Evolutionary conservation across 2,329 filamentous ascomycete species (phyloP).

Genomic region (Cryphonectria radicalis): DNA sequence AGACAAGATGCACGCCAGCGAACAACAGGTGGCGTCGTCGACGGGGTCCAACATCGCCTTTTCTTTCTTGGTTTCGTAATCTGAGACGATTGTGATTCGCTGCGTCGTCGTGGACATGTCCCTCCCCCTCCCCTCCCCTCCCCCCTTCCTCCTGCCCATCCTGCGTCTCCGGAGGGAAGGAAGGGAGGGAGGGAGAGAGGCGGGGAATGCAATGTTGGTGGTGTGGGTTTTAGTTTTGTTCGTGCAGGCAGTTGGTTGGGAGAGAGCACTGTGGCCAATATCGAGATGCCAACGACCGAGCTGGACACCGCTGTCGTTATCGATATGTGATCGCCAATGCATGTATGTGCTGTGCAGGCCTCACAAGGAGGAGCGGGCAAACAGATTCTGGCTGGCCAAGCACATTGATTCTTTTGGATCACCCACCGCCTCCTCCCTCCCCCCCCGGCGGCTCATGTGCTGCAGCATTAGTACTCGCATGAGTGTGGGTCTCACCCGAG

Average conservation of each 20-base stretch:
- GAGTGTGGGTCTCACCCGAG: not conserved
- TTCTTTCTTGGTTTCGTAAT: not conserved
- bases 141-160: not conserved
- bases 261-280: not conserved
- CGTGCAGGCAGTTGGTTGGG: not conserved
- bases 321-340: constrained; percentile 5
- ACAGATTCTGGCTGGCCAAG: not conserved
- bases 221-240: not conserved
- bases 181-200: too few relatives aligned
- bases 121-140: too few relatives aligned
- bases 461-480: not conserved
- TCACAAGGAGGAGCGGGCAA: not conserved
- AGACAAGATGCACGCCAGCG: not conserved
- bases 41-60: not conserved
- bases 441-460: not conserved
- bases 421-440: not conserved
- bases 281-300: not conserved
- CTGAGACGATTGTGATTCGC: not conserved
- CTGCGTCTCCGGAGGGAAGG: not conserved
- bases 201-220: not conserved
- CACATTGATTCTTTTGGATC: not conserved
- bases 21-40: not conserved
- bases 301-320: not conserved
- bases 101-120: not conserved
- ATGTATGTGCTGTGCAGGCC: not conserved